Percentiles rank a stretch among this genome's conserved stretches.
Conservation (phyloP, 2,329 filamentous ascomycete genomes). For the Penicillium thymicola region DNA sequence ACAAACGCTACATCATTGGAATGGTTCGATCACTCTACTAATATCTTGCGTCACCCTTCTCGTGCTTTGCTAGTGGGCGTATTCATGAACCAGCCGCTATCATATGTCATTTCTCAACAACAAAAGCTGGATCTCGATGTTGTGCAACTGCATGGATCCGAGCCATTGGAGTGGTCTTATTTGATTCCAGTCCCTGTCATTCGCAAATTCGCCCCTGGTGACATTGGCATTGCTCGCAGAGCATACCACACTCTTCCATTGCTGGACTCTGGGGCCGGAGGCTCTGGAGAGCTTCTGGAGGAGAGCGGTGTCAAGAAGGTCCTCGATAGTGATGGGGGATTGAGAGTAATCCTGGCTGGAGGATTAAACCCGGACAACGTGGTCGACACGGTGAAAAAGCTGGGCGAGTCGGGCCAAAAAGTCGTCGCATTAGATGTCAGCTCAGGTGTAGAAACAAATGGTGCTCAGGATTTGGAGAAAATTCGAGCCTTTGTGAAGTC, state of each 20-base stretch:
- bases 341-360: slow-evolving; percentile 78
- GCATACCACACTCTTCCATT: slow-evolving; percentile 82
- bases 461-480: slow-evolving; percentile 74
- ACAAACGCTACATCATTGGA: slow-evolving; percentile 47
- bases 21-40: slow-evolving; percentile 64
- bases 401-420: slow-evolving; percentile 59
- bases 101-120: slow-evolving; percentile 76
- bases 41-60: slow-evolving; percentile 49
- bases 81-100: slow-evolving; percentile 85
- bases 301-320: slow-evolving; percentile 64
- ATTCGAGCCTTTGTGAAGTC: slow-evolving; percentile 77
- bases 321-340: slow-evolving; percentile 64
- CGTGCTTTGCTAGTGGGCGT: slow-evolving; percentile 85
- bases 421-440: slow-evolving; percentile 88
- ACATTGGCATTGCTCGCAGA: slow-evolving; percentile 67
- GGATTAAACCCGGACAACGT: slow-evolving; percentile 82
- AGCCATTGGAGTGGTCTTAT: slow-evolving; percentile 86
- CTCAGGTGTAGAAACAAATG: slow-evolving; percentile 84
- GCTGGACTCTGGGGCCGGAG: slow-evolving; percentile 80
- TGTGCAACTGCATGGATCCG: slow-evolving; percentile 87
- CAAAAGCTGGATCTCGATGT: slow-evolving; percentile 74
- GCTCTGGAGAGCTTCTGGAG: slow-evolving; percentile 75
- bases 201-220: slow-evolving; percentile 73
- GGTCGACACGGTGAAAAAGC: slow-evolving; percentile 57
- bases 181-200: slow-evolving; percentile 92